phyloP scores from a whole-genome alignment of 1,139 yeast species.

The Groenewaldozyma sp. region DNA sequence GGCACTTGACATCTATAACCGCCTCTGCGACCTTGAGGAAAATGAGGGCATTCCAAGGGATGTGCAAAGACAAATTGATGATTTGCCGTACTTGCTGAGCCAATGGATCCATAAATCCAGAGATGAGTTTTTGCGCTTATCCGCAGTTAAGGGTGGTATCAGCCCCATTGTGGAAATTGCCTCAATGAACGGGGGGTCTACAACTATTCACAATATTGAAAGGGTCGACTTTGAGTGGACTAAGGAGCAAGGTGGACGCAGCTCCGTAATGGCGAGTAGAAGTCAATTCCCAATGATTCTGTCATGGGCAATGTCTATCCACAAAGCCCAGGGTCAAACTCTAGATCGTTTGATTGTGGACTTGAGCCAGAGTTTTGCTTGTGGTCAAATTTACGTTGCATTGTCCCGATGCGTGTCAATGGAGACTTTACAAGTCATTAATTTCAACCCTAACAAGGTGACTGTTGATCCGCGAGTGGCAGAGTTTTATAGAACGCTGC shows the following conservation, averaged over 20 bases:
- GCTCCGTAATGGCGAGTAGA: no score
- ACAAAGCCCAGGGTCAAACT: slow-evolving; percentile 90
- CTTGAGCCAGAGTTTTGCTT: slow-evolving; percentile 60
- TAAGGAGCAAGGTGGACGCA: slow-evolving; percentile 12
- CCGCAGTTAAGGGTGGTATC: no score
- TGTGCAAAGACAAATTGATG: background rate
- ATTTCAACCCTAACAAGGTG: slow-evolving; percentile 57
- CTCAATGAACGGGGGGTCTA: background rate
- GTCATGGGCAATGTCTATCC: slow-evolving; percentile 88
- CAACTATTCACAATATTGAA: background rate
- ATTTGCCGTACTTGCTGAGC: background rate
- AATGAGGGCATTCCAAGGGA: background rate
- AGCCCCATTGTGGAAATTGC: background rate
- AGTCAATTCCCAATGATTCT: slow-evolving; percentile 63
- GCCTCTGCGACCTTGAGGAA: background rate
- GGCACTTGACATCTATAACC: background rate
- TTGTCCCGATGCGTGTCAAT: slow-evolving; percentile 77
- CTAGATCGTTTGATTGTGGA: slow-evolving; percentile 71
- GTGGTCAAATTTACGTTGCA: slow-evolving; percentile 87
- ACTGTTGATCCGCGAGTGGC: slow-evolving; percentile 58
- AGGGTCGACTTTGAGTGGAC: slow-evolving; percentile 2
- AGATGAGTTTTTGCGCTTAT: no score
- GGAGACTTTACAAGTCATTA: slow-evolving; percentile 62
- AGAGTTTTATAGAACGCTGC: slow-evolving; percentile 42
- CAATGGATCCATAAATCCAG: no score